These are phyloP conservation scores for Cystofilobasidium ferigula DNA, from an alignment of 768 basidiomycete genomes.

Conservation along the genomic window DNA sequence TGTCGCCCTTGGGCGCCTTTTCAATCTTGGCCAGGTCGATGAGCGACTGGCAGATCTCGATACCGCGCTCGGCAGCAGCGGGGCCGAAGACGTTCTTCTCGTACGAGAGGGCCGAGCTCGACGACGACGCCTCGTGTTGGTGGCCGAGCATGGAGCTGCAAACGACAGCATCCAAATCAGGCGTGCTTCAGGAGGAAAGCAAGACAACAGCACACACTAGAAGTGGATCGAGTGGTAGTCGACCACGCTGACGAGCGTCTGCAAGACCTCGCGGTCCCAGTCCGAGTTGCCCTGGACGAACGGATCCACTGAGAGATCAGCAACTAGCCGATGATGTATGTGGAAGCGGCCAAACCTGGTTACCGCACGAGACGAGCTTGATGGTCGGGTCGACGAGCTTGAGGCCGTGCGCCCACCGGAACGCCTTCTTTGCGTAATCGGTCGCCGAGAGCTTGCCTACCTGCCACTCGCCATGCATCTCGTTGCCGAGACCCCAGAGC, in stretches of 20 bases:
- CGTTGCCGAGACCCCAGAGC: slow-evolving; percentile 46
- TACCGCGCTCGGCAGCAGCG: slow-evolving; percentile 46
- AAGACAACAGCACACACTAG: slow-evolving; percentile 27
- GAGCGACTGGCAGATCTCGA: slow-evolving; percentile 45
- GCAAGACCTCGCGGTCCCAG: slow-evolving; percentile 41
- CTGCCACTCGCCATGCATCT: slow-evolving; percentile 39
- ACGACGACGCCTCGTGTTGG: slow-evolving; percentile 26
- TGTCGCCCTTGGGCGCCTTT: slow-evolving; percentile 21
- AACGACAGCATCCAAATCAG: neutral
- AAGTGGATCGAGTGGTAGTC: slow-evolving; percentile 46
- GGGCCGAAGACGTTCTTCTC: slow-evolving; percentile 49
- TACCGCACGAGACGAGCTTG: slow-evolving; percentile 49
- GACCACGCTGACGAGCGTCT: slow-evolving; percentile 36
- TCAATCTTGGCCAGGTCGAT: slow-evolving; percentile 45
- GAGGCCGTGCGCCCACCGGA: slow-evolving; percentile 54
- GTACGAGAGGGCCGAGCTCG: slow-evolving; percentile 32
- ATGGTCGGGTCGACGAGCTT: slow-evolving; percentile 50
- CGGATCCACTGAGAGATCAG: slow-evolving; percentile 26
- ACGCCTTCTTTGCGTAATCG: slow-evolving; percentile 50
- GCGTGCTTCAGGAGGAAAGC: neutral
- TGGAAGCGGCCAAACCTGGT: slow-evolving; percentile 26
- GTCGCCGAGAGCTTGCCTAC: slow-evolving; percentile 41
- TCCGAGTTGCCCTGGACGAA: slow-evolving; percentile 31
- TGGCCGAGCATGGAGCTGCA: slow-evolving; percentile 34
- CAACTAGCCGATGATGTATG: neutral